Evolutionary conservation across 345 rosid species (phyloP).

Genomic region (Geranium rotundifolium): DNA sequence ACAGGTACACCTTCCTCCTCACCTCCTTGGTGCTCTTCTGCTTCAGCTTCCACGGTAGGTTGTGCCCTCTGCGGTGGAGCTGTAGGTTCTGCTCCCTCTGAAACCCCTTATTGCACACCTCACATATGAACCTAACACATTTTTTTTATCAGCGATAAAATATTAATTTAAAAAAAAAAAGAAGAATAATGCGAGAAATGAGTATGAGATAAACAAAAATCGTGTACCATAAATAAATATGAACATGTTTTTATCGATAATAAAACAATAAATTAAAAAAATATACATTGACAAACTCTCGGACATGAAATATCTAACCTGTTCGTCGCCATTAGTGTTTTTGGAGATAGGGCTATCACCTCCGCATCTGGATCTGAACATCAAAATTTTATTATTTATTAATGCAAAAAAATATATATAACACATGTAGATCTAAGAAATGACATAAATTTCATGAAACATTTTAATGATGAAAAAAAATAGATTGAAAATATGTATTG

Average conservation of each 20-base stretch:
- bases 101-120: constrained; percentile 81
- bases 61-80: constrained; percentile 82
- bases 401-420: not conserved
- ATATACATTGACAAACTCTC: no score
- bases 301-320: constrained; percentile 9
- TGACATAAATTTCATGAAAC: no score
- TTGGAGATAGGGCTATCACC: constrained; percentile 81
- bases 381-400: constrained; percentile 2
- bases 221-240: no score
- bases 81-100: constrained; percentile 81
- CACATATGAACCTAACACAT: constrained; percentile 39
- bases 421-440: no score
- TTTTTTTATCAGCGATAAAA: no score
- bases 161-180: no score
- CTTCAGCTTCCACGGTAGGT: constrained; percentile 77
- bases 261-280: no score
- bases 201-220: no score
- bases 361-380: constrained; percentile 77
- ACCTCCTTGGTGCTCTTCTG: constrained; percentile 75
- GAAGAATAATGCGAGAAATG: no score
- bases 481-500: no score
- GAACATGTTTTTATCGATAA: no score
- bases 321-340: constrained; percentile 81
- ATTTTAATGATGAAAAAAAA: no score
- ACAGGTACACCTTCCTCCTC: constrained; percentile 67